Evolutionary conservation across 202 grass and related monocot species (phyloP).

Genomic region (Carex arenaria): DNA sequence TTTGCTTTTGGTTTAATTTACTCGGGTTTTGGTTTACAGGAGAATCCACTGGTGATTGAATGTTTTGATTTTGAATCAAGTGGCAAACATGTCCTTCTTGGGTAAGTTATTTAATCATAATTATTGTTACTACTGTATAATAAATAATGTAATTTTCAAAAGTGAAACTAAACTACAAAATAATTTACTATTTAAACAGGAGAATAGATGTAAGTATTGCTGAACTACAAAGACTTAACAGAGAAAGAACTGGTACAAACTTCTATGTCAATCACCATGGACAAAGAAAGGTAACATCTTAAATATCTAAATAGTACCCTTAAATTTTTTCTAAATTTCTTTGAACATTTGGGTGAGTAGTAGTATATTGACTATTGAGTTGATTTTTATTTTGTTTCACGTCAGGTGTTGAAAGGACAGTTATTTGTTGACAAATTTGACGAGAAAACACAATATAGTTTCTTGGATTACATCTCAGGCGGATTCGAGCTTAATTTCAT

Average conservation of each 20-base stretch:
- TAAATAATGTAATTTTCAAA: background rate
- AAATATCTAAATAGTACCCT: background rate
- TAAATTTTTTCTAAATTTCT: background rate
- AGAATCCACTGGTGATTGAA: slow-evolving; percentile 91
- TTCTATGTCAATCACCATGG: slow-evolving; percentile 50
- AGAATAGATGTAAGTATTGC: slow-evolving; percentile 56
- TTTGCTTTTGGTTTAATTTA: slow-evolving; percentile 14
- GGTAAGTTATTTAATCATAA: slow-evolving; percentile 38
- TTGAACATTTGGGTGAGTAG: background rate
- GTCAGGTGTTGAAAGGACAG: slow-evolving; percentile 74
- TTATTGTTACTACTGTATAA: background rate
- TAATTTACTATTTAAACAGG: slow-evolving; percentile 34
- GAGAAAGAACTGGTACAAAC: slow-evolving; percentile 59
- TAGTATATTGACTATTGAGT: background rate
- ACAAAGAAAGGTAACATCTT: slow-evolving; percentile 47
- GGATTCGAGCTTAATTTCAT: slow-evolving; percentile 99
- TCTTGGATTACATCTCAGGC: slow-evolving; percentile 94
- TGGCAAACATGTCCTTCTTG: slow-evolving; percentile 73
- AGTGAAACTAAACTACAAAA: background rate
- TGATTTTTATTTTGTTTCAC: slow-evolving; percentile 3
- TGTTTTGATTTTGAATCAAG: slow-evolving; percentile 91
- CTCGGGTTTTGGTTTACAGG: slow-evolving; percentile 53
- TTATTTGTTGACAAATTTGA: slow-evolving; percentile 71
- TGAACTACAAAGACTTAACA: slow-evolving; percentile 64
- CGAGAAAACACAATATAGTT: slow-evolving; percentile 85